Conservation (phyloP, 306 rosid species). For the Echinosophora koreensis region DNA sequence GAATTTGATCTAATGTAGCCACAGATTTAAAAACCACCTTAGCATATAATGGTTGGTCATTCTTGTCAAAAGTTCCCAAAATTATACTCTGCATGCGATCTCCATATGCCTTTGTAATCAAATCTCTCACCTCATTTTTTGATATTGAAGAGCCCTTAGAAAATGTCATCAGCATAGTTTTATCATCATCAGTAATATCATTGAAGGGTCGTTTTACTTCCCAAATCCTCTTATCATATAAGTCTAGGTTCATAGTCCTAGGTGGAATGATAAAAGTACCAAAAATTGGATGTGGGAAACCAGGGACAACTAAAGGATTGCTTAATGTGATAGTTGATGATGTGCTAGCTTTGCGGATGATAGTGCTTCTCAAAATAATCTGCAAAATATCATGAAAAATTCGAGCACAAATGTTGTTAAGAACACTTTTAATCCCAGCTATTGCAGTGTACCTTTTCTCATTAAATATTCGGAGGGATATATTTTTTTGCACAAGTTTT, state of each 20-base stretch:
- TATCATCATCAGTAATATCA: conserved; percentile 54
- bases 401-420: conserved; percentile 54
- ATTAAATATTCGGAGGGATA: conserved; percentile 52
- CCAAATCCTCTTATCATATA: conserved; percentile 53
- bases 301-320: conserved; percentile 47
- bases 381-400: conserved; percentile 61
- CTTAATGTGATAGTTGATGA: background rate
- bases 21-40: conserved; percentile 55
- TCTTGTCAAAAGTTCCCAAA: conserved; percentile 45
- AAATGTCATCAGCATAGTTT: conserved; percentile 71
- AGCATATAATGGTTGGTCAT: conserved; percentile 65
- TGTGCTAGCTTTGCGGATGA: background rate
- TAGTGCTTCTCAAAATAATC: conserved; percentile 7
- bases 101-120: conserved; percentile 49
- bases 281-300: conserved; percentile 73
- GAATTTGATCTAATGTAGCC: conserved; percentile 49
- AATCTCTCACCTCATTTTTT: conserved; percentile 50
- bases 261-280: conserved; percentile 49
- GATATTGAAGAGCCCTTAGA: conserved; percentile 71
- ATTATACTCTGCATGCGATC: conserved; percentile 53
- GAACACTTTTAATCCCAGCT: conserved; percentile 55
- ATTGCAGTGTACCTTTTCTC: conserved; percentile 49
- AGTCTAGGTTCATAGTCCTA: background rate
- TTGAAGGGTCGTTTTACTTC: conserved; percentile 19
- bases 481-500: conserved; percentile 31